These are phyloP conservation scores for Ampelomyces quisqualis DNA, from an alignment of 2,329 filamentous ascomycete species.

Conservation along the genomic window DNA sequence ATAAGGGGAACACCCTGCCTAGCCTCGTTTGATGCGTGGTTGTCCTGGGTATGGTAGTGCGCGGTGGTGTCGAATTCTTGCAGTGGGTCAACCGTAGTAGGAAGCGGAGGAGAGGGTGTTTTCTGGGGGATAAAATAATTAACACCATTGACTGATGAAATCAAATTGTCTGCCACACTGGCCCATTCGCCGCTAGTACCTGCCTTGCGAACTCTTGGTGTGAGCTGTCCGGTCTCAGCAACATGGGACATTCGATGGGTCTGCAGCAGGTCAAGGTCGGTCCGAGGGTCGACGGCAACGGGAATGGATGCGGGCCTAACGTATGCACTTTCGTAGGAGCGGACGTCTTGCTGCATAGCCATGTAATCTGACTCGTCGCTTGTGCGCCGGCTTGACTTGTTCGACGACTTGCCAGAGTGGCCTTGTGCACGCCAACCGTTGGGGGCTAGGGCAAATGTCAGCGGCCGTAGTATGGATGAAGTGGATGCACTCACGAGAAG, in stretches of 20 bases:
- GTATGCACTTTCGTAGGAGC: conserved; percentile 40
- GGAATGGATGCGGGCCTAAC: conserved; percentile 27
- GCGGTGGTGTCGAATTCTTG: conserved; percentile 16
- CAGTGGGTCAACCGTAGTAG: conserved; percentile 15
- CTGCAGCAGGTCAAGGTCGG: conserved; percentile 46
- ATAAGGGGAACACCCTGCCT: conserved; percentile 39
- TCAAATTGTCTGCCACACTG: conserved; percentile 36
- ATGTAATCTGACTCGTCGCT: conserved; percentile 43
- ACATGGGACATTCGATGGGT: conserved; percentile 53
- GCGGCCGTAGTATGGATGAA: not conserved
- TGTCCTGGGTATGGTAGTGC: conserved; percentile 25
- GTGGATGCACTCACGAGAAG: conserved; percentile 28
- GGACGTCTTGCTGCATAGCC: conserved; percentile 26
- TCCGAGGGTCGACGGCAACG: conserved; percentile 35
- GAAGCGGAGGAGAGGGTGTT: conserved; percentile 38
- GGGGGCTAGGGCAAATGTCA: conserved; percentile 23
- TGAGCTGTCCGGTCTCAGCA: conserved; percentile 53
- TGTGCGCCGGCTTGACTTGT: conserved; percentile 34
- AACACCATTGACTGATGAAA: conserved; percentile 37
- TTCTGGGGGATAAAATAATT: conserved; percentile 44
- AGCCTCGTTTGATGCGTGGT: conserved; percentile 24
- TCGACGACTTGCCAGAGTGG: conserved; percentile 22
- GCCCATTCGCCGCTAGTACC: conserved; percentile 44
- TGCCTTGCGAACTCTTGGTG: conserved; percentile 43
- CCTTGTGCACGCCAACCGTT: conserved; percentile 11